Conservation (phyloP, 2,329 filamentous ascomycete genomes). For the Penicillium sp. region DNA sequence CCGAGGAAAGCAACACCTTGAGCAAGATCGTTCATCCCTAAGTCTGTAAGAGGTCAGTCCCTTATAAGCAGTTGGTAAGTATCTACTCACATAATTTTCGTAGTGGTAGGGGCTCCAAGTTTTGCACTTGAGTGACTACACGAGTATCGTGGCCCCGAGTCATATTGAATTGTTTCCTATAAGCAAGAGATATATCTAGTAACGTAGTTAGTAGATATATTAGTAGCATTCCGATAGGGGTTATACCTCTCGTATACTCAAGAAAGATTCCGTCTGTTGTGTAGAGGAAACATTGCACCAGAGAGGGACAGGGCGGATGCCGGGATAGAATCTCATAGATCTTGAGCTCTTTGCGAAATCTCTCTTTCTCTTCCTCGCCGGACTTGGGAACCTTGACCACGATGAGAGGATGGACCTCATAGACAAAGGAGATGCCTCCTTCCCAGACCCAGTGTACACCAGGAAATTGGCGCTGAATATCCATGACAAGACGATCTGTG, state of each 20-base stretch:
- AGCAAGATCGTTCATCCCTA: constrained; percentile 34
- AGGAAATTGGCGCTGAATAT: constrained; percentile 7
- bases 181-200: constrained; percentile 26
- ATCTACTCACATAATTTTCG: constrained; percentile 11
- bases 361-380: constrained; percentile 25
- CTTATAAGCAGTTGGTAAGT: background rate
- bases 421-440: constrained; percentile 29
- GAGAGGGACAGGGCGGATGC: constrained; percentile 21
- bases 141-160: constrained; percentile 21
- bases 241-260: constrained; percentile 31
- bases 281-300: constrained; percentile 27
- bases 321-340: constrained; percentile 26
- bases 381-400: constrained; percentile 30
- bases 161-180: constrained; percentile 28
- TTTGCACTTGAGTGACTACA: constrained; percentile 27
- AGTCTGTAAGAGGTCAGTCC: background rate
- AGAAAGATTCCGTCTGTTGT: constrained; percentile 28
- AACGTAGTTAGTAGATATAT: constrained; percentile 14
- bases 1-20: constrained; percentile 33
- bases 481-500: background rate
- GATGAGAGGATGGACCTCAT: constrained; percentile 30
- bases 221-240: constrained; percentile 3
- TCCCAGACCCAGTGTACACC: constrained; percentile 27
- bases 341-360: constrained; percentile 28
- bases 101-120: constrained; percentile 27